Base-by-base conservation (phyloP, 2,329 filamentous ascomycete genomes). In the Huntiella savannae region DNA sequence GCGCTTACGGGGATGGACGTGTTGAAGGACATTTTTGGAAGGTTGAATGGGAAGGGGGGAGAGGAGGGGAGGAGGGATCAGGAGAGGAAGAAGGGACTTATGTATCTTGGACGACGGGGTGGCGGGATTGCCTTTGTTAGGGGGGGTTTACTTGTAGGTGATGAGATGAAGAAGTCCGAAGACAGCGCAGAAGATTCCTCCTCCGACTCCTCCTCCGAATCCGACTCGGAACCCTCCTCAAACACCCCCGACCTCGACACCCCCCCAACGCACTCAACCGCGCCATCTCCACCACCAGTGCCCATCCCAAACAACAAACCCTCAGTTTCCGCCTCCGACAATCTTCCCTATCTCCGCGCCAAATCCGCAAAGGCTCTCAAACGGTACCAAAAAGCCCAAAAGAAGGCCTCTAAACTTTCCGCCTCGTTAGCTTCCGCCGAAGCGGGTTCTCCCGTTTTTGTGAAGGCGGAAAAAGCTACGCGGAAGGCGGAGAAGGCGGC, bases 41-140 rank as follows among this genome's bases (percentile, higher is more conserved):
- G 91, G 46, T 64, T 98, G 48, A 98, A 98, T 60, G 91, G 88
- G 43, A 91, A 85, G 60, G 77, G 73, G 16, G 79, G 88, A 42
- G 71, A 76, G 55, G 80, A 91, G 55, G 48, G 44, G n/a, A 40
- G 44, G 15, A 40, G 43, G 12, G 73, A 77, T 58, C 70, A 75
- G 55, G 70, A 71, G 40, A 69, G 78, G 53, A 72, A 82, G 48
- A 81, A 82, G 65, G 71, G 83, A 55, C 76, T 75, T 51, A 65
- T 77, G 40, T 93, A 86, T 58, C 71, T 83, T 46, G 77, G 80
- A 54, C 70, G 73, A 55, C 83, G 78, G 60, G 48, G 48, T 11
- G 86, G 86, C 1, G 69, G 73, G 7, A 83, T 94, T 69, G 75
- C 78, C 42, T 98, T 98, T 60, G 79, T 98, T 17, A 77, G 70